Percentiles rank a stretch among this genome's conserved stretches.
These are phyloP conservation scores for Chenopodium album DNA, from an alignment of 148 eudicot species.

Conservation along the genomic window DNA sequence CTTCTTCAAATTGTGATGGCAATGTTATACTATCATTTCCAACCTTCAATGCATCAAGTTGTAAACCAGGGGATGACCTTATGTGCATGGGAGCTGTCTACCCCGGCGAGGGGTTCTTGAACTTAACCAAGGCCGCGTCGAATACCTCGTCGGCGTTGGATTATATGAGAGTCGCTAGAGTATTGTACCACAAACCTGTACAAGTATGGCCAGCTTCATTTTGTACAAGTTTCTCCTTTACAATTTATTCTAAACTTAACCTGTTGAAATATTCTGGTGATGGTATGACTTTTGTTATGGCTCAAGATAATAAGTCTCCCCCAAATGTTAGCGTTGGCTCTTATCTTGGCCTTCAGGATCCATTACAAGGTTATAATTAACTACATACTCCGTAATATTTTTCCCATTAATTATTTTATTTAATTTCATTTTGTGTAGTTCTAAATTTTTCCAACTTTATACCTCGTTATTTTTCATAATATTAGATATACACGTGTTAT, in stretches of 20 bases:
- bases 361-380: constrained; percentile 33
- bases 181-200: constrained; percentile 37
- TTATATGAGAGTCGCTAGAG: constrained; percentile 36
- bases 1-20: no score
- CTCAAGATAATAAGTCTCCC: constrained; percentile 46
- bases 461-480: no score
- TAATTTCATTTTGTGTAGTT: no score
- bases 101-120: constrained; percentile 40
- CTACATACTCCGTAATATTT: no score
- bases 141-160: constrained; percentile 16
- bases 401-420: no score
- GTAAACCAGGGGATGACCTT: no score
- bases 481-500: no score
- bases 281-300: constrained; percentile 67
- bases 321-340: constrained; percentile 53
- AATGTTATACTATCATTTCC: no score
- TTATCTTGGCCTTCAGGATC: constrained; percentile 53
- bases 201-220: constrained; percentile 59
- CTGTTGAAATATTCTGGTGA: constrained; percentile 39
- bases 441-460: no score
- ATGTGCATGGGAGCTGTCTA: constrained; percentile 49
- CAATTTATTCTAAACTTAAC: constrained; percentile 27
- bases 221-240: constrained; percentile 51
- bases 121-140: constrained; percentile 36
- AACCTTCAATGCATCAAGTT: no score